Conservation (phyloP, 495 filamentous ascomycete genomes). For the Neurospora tetraspora region DNA sequence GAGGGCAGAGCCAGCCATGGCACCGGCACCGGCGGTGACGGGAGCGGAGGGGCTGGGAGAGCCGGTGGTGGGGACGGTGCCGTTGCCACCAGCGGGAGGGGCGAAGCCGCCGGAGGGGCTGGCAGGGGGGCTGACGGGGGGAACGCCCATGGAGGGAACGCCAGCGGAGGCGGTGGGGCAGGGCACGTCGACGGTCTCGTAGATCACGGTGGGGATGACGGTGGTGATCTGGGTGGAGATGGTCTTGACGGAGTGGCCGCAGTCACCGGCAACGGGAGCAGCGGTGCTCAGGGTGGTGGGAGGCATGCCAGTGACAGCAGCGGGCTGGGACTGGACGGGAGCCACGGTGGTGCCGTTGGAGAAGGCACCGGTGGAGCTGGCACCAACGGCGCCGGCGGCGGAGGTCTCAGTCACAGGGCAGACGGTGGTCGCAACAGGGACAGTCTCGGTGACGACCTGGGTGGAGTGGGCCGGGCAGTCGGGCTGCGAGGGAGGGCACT, state of each 20-base stretch:
- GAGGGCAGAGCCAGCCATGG: conserved; percentile 33
- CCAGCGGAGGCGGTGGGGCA: conserved; percentile 19
- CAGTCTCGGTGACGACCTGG: conserved; percentile 22
- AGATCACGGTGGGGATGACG: conserved; percentile 44
- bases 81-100: conserved; percentile 18
- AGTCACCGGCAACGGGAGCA: conserved; percentile 19
- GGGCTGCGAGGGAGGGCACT: conserved; percentile 48
- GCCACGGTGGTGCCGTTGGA: conserved; percentile 22
- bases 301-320: background rate
- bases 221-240: conserved; percentile 35
- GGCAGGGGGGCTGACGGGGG: conserved; percentile 4
- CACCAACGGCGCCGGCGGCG: conserved; percentile 9
- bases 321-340: conserved; percentile 8
- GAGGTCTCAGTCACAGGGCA: conserved; percentile 20
- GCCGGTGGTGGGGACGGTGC: conserved; percentile 20
- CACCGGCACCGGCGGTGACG: conserved; percentile 37
- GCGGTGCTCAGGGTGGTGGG: conserved; percentile 5
- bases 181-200: conserved; percentile 36
- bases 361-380: conserved; percentile 6
- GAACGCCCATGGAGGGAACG: background rate
- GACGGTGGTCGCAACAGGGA: conserved; percentile 24
- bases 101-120: conserved; percentile 21
- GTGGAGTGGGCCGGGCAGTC: conserved; percentile 49
- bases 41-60: conserved; percentile 25
- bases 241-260: conserved; percentile 30